Percentiles rank a stretch among this genome's conserved stretches.
Evolutionary conservation across 1,284 basidiomycete genomes (phyloP).

Genomic region (Malassezia restricta): DNA sequence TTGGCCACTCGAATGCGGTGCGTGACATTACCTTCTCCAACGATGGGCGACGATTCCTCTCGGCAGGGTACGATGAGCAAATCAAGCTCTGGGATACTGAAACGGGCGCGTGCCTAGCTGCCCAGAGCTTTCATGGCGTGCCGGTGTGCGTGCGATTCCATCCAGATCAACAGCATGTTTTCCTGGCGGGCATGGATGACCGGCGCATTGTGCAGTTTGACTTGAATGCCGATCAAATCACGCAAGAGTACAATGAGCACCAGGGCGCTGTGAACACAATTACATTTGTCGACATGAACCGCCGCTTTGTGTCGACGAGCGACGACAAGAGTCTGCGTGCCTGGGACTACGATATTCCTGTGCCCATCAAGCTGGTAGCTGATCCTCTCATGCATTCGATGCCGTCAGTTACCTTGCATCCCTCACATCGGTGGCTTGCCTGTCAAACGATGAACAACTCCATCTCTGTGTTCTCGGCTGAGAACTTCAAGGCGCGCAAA

Average conservation of each 20-base stretch:
- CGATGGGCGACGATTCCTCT: constrained; percentile 76
- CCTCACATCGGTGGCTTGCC: constrained; percentile 88
- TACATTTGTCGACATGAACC: constrained; percentile 88
- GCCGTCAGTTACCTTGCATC: constrained; percentile 90
- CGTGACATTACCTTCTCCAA: constrained; percentile 92
- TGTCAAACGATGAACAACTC: constrained; percentile 97
- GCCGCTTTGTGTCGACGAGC: constrained; percentile 92
- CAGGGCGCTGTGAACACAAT: constrained; percentile 95
- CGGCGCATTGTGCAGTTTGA: constrained; percentile 99
- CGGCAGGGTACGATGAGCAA: constrained; percentile 84
- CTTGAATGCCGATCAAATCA: constrained; percentile 78
- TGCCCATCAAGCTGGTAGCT: constrained; percentile 98
- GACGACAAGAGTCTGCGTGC: constrained; percentile 99
- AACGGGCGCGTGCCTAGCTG: constrained; percentile 84
- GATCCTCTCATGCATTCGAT: constrained; percentile 99
- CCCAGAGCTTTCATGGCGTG: constrained; percentile 91
- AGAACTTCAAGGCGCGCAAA: constrained; percentile 86
- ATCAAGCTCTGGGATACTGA: constrained; percentile 99
- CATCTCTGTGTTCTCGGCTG: constrained; percentile 88
- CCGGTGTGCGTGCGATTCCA: constrained; percentile 90
- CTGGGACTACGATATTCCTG: constrained; percentile 81
- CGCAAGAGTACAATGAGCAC: constrained; percentile 97
- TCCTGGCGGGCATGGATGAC: constrained; percentile 95
- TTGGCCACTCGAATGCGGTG: constrained; percentile 90
- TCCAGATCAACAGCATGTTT: constrained; percentile 91